Base-by-base conservation (phyloP, 1,284 basidiomycete genomes). In the Trametes polyzona region DNA sequence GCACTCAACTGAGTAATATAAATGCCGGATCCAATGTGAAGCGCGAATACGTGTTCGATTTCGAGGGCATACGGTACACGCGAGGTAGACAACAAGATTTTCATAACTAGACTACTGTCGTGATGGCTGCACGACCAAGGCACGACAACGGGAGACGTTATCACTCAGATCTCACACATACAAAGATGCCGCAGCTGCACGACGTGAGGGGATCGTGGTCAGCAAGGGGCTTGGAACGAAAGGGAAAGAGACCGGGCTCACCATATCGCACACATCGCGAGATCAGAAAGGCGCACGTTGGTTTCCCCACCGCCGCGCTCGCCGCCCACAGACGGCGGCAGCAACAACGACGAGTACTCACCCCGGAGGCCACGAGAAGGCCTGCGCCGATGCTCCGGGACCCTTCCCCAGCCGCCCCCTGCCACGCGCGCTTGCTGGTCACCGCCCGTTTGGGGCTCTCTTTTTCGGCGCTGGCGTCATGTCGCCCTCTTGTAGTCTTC, bases 321-420 rank as follows among this genome's bases (percentile, higher is more conserved):
- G 32, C 41, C 40, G 30, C 41, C 2, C 44, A 11, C 40, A 17
- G n/a, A n/a, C n/a, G n/a, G n/a, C n/a, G n/a, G n/a, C 19, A 17
- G 33, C 32, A 27, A 19, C 58, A 46, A 19, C 47, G 47, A 43
- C 56, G 43, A 24, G 59, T 61, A 61, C 59, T 61, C 59, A 61
- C 59, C 59, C 59, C 59, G 56, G 56, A 53, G 56, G 54, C 59
- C 56, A 52, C 59, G 59, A 58, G 59, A 61, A 61, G 59, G 59
- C 51, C 59, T 55, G 59, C 59, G 50, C 59, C 56, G 49, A 19
- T 35, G 46, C 59, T 53, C 59, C 59, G 56, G 56, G 59, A 58
- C 47, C 59, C 53, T 56, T 54, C 19, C 26, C 59, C 53, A 58
- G 39, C 49, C 50, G 42, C 53, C 56, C 59, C 56, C 59, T 58